These are phyloP conservation scores for Geoglossum cookeanum DNA, from an alignment of 2,329 filamentous ascomycete species.

Conservation along the genomic window DNA sequence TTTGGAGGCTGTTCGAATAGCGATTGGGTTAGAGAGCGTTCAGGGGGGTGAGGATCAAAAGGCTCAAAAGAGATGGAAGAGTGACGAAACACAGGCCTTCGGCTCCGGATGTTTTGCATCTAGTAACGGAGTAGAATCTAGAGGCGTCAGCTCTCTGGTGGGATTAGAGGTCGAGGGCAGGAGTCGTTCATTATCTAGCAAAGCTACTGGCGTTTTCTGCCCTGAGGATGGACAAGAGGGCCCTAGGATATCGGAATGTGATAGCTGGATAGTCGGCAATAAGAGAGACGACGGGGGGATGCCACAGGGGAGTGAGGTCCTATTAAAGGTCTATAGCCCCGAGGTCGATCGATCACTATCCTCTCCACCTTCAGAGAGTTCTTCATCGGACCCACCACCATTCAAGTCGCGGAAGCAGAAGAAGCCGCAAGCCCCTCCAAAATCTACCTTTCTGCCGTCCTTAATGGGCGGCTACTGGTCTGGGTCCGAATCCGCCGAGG, in stretches of 20 bases:
- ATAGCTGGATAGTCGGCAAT: conserved; percentile 8
- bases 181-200: not conserved
- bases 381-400: conserved; percentile 10
- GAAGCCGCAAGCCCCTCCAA: conserved; percentile 6
- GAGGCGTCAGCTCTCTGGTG: not conserved
- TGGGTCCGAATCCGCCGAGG: conserved; percentile 54
- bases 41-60: conserved; percentile 11
- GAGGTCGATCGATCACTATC: conserved; percentile 9
- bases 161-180: not conserved
- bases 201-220: not conserved
- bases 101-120: not conserved
- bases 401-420: conserved; percentile 12
- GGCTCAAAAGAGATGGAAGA: not conserved
- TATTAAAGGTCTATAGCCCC: not conserved
- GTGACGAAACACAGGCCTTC: not conserved
- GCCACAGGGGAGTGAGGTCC: not conserved
- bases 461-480: conserved; percentile 65
- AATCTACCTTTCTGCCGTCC: conserved; percentile 50
- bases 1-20: conserved; percentile 21
- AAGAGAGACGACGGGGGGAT: not conserved
- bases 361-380: conserved; percentile 18
- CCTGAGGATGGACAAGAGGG: conserved; percentile 8
- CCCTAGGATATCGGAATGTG: conserved; percentile 7
- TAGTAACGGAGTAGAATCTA: too few species aligned
- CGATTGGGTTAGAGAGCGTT: conserved; percentile 17